These are phyloP conservation scores for Cladosporium sp. DNA, from an alignment of 2,329 filamentous ascomycete genomes.

Conservation along the genomic window DNA sequence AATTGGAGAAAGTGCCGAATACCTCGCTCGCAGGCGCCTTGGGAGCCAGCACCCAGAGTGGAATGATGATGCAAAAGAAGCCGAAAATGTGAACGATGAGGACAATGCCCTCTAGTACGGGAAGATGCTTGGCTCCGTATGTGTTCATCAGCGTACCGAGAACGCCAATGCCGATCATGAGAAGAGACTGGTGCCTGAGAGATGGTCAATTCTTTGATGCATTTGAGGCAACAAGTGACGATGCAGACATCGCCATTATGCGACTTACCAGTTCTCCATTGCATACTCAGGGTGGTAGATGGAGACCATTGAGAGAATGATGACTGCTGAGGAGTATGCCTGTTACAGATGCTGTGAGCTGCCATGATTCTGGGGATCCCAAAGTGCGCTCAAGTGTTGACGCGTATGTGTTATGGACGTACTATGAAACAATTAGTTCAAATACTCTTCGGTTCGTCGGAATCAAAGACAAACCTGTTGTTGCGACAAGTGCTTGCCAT, in stretches of 20 bases:
- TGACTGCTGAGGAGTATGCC: slow-evolving; percentile 1
- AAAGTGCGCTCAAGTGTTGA: no score
- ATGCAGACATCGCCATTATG: no score
- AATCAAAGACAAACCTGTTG: background rate
- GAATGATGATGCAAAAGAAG: slow-evolving; percentile 29
- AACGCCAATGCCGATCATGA: slow-evolving; percentile 34
- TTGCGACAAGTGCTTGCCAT: slow-evolving; percentile 12
- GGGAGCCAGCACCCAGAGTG: slow-evolving; percentile 28
- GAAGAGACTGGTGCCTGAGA: slow-evolving; percentile 22
- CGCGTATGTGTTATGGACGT: background rate
- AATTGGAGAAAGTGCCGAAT: slow-evolving; percentile 33
- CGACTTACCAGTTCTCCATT: slow-evolving; percentile 21
- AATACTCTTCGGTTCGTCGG: background rate
- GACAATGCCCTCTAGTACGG: slow-evolving; percentile 36
- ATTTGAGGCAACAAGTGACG: no score
- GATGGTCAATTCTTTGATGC: background rate
- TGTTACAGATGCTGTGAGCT: background rate
- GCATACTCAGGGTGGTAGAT: slow-evolving; percentile 19
- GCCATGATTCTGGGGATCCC: background rate
- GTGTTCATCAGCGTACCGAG: slow-evolving; percentile 29
- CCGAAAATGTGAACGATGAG: slow-evolving; percentile 27
- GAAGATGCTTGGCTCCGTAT: slow-evolving; percentile 31
- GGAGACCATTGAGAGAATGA: slow-evolving; percentile 9
- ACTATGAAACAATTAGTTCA: background rate
- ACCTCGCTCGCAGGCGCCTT: slow-evolving; percentile 19